Evolutionary conservation across 441 rosid genomes (phyloP), one percentile per base, ranked within the genome.

Genomic region (Syzygium malaccense): DNA sequence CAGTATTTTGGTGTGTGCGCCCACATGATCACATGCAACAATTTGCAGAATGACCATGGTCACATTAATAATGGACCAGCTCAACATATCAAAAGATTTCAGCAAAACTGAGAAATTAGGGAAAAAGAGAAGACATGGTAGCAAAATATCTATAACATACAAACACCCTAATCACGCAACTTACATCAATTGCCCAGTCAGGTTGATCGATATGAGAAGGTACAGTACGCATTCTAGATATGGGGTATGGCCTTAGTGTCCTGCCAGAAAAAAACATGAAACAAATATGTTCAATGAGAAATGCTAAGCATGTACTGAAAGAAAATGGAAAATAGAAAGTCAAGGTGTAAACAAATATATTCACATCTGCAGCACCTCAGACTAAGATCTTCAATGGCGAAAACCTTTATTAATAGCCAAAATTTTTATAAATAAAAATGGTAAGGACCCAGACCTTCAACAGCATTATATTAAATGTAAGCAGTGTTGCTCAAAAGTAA

Each of bases 161-260:
- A 75, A 75, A 75, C 10, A 23, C 26, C 83, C 25, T 75, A 75
- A 55, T 33, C 45, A 62, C 71, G 32, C 32, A 86, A 93, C 98
- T 96, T 88, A 97, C 99, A 92, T 95, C 98, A 89, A 92, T 78
- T 79, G 98, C 99, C 99, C 99, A 96, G 88, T 97, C 99, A 90
- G 99, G 99, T 91, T 87, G 92, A 14, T 95, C 95, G 86, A 98
- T 93, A 88, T 91, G 93, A 85, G 92, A 92, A 91, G 99, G 99
- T 88, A 97, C 95, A 85, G 84, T 28, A 86, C 94, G 96, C 89
- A 89, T 92, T 71, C 92, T 87, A 80, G 98, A 98, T 89, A 98
- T 95, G 41, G 95, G 99, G 93, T 92, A 96, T 58, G 98, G 99
- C 92, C 96, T 95, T 86, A 97, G 92, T 3, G 92, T 88, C 90